phyloP scores from a whole-genome alignment of 768 basidiomycete genomes.

The Mrakia gelida region DNA sequence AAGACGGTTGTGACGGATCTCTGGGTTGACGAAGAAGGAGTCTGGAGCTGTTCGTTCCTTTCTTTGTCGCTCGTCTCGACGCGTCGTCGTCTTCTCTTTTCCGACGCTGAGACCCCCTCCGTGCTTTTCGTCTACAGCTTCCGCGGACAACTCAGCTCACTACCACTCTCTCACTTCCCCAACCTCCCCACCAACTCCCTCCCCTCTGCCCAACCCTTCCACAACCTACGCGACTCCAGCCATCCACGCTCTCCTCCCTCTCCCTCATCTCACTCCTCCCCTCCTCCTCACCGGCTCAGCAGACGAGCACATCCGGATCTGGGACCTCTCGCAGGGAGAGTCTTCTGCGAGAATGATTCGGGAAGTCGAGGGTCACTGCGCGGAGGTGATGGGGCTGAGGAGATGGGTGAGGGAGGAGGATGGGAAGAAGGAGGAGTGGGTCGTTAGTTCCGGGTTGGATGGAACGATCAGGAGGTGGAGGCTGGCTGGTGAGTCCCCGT shows the following conservation, averaged over 20 bases:
- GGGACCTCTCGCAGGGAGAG: slow-evolving; percentile 64
- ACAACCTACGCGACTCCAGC: slow-evolving; percentile 6
- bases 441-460: slow-evolving; percentile 79
- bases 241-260: slow-evolving; percentile 22
- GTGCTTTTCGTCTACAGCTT: slow-evolving; percentile 55
- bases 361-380: slow-evolving; percentile 76
- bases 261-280: slow-evolving; percentile 55
- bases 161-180: slow-evolving; percentile 60
- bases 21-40: slow-evolving; percentile 55
- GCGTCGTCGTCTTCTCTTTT: background rate
- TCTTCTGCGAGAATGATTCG: slow-evolving; percentile 41
- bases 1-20: slow-evolving; percentile 31
- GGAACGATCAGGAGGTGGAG: slow-evolving; percentile 83
- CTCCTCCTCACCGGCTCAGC: slow-evolving; percentile 71
- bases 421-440: slow-evolving; percentile 65
- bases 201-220: slow-evolving; percentile 46
- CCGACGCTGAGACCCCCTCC: background rate
- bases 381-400: slow-evolving; percentile 72
- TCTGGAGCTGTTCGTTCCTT: slow-evolving; percentile 74
- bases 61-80: background rate
- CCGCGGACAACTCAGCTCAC: slow-evolving; percentile 79
- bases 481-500: slow-evolving; percentile 54
- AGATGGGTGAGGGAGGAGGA: slow-evolving; percentile 60
- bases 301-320: slow-evolving; percentile 77
- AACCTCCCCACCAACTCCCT: slow-evolving; percentile 46